Evolutionary conservation across 1,139 yeast genomes (phyloP).

Genomic region (Nakaseomyces uthaithaninus): DNA sequence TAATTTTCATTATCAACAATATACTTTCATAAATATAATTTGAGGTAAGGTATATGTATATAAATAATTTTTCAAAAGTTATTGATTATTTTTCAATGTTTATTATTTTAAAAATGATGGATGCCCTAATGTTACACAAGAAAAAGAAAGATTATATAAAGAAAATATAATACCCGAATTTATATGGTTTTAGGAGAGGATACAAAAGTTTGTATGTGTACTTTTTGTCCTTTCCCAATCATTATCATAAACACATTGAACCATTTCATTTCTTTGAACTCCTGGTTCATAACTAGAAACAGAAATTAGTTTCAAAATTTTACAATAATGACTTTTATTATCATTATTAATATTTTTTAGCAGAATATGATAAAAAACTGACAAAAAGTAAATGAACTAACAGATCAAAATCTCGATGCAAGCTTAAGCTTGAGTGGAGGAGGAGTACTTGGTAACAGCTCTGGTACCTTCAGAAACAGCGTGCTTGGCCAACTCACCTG

Average conservation of each 20-base stretch:
- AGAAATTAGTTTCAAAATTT: neutral
- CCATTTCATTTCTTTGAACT: neutral
- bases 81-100: neutral
- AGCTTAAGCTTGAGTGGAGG: constrained; percentile 46
- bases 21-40: too few species aligned
- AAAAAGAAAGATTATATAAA: neutral
- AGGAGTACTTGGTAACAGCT: constrained; percentile 98
- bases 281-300: neutral
- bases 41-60: too few species aligned
- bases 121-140: constrained; percentile 6
- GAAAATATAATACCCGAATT: neutral
- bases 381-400: too few species aligned
- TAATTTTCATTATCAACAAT: neutral
- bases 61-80: too few species aligned
- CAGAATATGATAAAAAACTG: too few species aligned
- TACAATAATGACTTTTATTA: too few species aligned
- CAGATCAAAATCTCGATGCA: too few species aligned
- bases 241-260: too few species aligned
- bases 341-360: too few species aligned
- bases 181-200: too few species aligned
- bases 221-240: neutral
- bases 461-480: constrained; percentile 99
- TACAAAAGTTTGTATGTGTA: too few species aligned
- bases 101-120: neutral
- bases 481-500: constrained; percentile 99